Conservation (phyloP, 306 rosid species). For the Prinsepia uniflora region DNA sequence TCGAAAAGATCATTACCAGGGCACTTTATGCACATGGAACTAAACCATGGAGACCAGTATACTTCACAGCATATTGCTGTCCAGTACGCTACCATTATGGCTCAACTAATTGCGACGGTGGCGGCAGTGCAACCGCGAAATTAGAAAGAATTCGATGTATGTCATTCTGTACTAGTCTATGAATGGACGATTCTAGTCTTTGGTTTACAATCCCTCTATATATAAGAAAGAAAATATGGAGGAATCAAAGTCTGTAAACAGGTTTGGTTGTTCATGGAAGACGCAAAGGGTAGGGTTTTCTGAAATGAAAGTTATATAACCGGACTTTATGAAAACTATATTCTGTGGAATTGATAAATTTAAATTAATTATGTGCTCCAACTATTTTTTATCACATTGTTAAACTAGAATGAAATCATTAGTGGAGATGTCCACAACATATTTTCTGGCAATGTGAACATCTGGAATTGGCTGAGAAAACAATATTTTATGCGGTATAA, state of each 20-base stretch:
- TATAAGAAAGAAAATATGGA: background rate
- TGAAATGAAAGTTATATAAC: background rate
- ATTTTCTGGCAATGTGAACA: too few species aligned
- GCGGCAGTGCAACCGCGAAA: slow-evolving; percentile 52
- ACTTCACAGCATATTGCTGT: slow-evolving; percentile 80
- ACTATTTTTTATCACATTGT: too few species aligned
- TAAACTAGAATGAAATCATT: too few species aligned
- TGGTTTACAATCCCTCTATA: background rate
- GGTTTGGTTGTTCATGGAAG: background rate
- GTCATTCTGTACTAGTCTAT: background rate
- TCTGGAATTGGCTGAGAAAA: too few species aligned
- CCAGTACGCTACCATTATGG: slow-evolving; percentile 74
- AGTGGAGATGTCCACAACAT: too few species aligned
- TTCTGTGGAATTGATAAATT: background rate
- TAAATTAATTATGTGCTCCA: too few species aligned
- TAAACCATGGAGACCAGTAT: slow-evolving; percentile 59
- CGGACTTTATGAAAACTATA: background rate
- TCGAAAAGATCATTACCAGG: slow-evolving; percentile 81
- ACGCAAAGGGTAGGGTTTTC: background rate
- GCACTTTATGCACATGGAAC: slow-evolving; percentile 74
- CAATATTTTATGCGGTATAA: too few species aligned
- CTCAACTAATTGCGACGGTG: slow-evolving; percentile 68
- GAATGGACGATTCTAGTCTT: background rate
- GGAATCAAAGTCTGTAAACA: background rate
- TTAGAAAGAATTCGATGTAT: slow-evolving; percentile 22